Evolutionary conservation across 2,329 filamentous ascomycete species (phyloP), one percentile per base, ranked within the genome.

Genomic region (Aspergillus brasiliensis): DNA sequence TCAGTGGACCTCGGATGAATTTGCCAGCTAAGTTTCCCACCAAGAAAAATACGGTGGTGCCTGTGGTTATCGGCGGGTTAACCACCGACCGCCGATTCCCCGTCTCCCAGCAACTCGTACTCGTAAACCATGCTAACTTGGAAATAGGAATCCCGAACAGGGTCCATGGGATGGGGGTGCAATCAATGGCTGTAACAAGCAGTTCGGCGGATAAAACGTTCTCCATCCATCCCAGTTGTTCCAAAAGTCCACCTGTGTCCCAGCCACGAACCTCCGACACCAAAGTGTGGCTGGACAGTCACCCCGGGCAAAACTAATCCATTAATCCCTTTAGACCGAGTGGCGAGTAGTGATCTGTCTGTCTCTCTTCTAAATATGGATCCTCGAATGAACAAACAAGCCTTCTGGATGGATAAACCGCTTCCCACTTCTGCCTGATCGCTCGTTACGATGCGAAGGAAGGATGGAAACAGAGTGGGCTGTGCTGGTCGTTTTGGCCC

Each of bases 371-470:
- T 17, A 49, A 21, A 23, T 15, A 49, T 49, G 25, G 46, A 28
- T 31, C n/a, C 46, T 15, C 8, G 8, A 8, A 49, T 10, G 15
- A 21, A 44, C 7, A 44, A 21, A 49, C 46, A 49, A 49, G 46
- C 46, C 46, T 49, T 49, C 46, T 49, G 46, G 46, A 31, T 49
- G 46, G 46, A 31, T 49, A 49, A 49, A 31, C 23, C 25, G 46
- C 17, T 49, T 49, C 25, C 46, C 46, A 49, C 25, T 31, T 49
- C 46, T 49, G 46, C 46, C 46, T 49, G 31, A 34, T 34, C 31
- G 8, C 46, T 49, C 23, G 46, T 10, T 31, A 6, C 25, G 25
- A 48, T n/a, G 46, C 7, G 23, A 48, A 8, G n/a, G 28, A 31
- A 31, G 28, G 28, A 31, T 4, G 28, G 28, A 31, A 31, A 10